Conservation (phyloP, 768 basidiomycete genomes). For the Botryobasidium botryosum region DNA sequence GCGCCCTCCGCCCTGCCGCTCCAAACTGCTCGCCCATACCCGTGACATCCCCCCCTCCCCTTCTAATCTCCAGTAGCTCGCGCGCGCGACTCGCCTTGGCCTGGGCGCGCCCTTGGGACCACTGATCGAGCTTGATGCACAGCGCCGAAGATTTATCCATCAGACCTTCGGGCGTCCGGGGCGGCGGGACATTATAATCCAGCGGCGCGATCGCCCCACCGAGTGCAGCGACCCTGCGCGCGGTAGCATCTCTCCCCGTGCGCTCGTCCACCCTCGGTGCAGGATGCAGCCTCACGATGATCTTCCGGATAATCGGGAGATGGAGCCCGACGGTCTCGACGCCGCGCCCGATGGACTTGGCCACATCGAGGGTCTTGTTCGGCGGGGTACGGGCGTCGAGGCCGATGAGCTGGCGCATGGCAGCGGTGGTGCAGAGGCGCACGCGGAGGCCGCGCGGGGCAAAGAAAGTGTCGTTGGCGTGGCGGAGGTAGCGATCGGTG, state of each 20-base stretch:
- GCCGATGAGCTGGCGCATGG: slow-evolving; percentile 5
- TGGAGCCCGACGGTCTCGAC: slow-evolving; percentile 2
- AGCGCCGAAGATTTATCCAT: slow-evolving; percentile 4
- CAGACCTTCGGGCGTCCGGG: background rate
- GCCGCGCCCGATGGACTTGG: background rate
- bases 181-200: slow-evolving; percentile 3
- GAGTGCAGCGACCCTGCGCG: background rate
- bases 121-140: slow-evolving; percentile 3
- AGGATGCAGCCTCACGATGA: background rate
- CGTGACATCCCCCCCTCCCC: too few relatives aligned
- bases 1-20: too few relatives aligned
- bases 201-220: slow-evolving; percentile 1
- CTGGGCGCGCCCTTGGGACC: background rate
- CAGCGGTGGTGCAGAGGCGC: slow-evolving; percentile 5
- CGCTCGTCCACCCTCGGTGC: background rate
- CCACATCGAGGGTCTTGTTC: background rate
- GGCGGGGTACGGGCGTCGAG: background rate
- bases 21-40: too few relatives aligned
- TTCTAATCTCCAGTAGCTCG: background rate
- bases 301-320: slow-evolving; percentile 1
- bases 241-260: background rate
- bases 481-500: slow-evolving; percentile 8
- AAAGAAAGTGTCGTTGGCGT: slow-evolving; percentile 5
- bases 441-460: slow-evolving; percentile 6
- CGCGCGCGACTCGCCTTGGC: background rate